These are phyloP conservation scores for Spongospora subterranea DNA, from an alignment of 208 protist genomes.

Conservation along the genomic window DNA sequence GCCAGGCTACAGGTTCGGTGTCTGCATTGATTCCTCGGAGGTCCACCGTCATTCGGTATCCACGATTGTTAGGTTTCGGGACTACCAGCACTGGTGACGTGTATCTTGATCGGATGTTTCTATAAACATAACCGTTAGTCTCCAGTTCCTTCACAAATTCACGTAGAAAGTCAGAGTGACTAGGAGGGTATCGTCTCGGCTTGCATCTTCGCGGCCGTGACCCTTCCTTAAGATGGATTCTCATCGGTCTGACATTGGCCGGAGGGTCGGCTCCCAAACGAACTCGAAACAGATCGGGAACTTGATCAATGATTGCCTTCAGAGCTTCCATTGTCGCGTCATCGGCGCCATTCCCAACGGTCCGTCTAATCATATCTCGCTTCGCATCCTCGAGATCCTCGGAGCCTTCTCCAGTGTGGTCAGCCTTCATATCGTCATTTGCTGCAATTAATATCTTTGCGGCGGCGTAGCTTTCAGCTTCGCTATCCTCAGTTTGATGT, in stretches of 20 bases:
- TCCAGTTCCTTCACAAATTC: not conserved
- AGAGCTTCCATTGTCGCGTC: no score
- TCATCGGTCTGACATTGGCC: not conserved
- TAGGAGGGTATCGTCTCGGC: not conserved
- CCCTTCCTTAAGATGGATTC: not conserved
- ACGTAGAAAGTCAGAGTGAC: not conserved
- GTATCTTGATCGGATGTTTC: not conserved
- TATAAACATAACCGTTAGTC: not conserved
- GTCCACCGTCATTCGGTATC: not conserved
- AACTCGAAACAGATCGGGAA: not conserved
- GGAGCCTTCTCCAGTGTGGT: no score
- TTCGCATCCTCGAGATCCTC: not conserved
- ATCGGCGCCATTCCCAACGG: no score
- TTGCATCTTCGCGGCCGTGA: not conserved
- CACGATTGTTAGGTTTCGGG: not conserved
- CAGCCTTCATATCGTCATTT: not conserved
- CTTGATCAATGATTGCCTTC: not conserved
- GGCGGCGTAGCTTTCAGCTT: not conserved
- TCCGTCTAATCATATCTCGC: not conserved
- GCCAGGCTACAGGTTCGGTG: not conserved
- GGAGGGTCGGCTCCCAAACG: not conserved
- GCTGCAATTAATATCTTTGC: not conserved
- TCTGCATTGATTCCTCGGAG: not conserved
- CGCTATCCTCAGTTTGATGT: not conserved
- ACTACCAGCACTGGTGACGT: not conserved